Evolutionary conservation across 2,329 filamentous ascomycete species (phyloP).

Genomic region (Diplocarpon rosae): DNA sequence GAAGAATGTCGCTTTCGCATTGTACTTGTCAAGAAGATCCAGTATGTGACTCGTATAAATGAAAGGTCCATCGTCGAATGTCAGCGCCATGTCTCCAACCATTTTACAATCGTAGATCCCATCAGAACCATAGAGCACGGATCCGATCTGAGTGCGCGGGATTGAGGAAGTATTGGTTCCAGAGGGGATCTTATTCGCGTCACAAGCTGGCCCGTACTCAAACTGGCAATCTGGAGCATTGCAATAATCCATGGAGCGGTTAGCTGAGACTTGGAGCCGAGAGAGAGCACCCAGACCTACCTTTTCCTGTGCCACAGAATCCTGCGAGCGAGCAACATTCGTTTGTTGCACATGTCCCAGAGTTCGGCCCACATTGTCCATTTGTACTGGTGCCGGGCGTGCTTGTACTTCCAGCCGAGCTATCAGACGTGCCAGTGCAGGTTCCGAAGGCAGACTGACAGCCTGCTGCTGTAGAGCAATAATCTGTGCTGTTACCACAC

Average conservation of each 20-base stretch:
- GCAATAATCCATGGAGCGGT: constrained; percentile 36
- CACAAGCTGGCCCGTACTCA: constrained; percentile 46
- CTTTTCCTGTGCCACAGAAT: constrained; percentile 16
- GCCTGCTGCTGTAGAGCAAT: constrained; percentile 20
- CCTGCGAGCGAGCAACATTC: constrained; percentile 20
- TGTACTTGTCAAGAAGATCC: constrained; percentile 46
- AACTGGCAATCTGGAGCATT: constrained; percentile 49
- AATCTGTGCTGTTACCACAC: constrained; percentile 23
- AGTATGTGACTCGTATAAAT: constrained; percentile 50
- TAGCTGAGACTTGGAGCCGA: not conserved
- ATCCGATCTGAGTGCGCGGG: constrained; percentile 37
- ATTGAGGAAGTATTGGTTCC: constrained; percentile 44
- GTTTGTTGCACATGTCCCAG: constrained; percentile 15
- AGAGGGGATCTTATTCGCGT: constrained; percentile 42
- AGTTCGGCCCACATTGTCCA: constrained; percentile 17
- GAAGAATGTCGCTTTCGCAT: constrained; percentile 52
- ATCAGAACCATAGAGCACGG: constrained; percentile 43
- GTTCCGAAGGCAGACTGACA: constrained; percentile 21
- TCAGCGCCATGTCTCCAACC: constrained; percentile 50
- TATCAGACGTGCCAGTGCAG: constrained; percentile 2
- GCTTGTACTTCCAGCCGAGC: too few relatives aligned
- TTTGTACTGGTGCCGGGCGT: constrained; percentile 1
- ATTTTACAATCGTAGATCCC: constrained; percentile 45
- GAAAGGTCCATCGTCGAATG: constrained; percentile 57
- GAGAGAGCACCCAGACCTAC: constrained; percentile 3